These are phyloP conservation scores for Penicillium sp. DNA, from an alignment of 2,329 filamentous ascomycete genomes.

Conservation along the genomic window DNA sequence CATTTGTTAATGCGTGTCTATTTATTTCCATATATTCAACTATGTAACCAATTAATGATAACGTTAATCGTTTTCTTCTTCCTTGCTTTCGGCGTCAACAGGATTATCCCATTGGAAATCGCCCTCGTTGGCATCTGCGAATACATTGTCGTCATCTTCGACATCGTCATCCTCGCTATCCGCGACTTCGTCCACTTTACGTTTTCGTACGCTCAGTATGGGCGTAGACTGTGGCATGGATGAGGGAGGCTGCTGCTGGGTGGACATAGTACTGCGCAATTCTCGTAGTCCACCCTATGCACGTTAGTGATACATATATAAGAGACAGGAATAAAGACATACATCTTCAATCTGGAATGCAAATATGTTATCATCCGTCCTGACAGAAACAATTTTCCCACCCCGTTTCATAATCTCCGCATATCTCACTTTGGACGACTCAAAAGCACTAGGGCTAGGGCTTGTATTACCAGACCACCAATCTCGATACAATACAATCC, in stretches of 20 bases:
- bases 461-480: slow-evolving; percentile 46
- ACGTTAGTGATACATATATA: background rate
- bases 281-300: slow-evolving; percentile 8
- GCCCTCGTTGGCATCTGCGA: background rate
- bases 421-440: slow-evolving; percentile 47
- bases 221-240: slow-evolving; percentile 9
- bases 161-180: slow-evolving; percentile 42
- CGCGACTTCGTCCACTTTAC: slow-evolving; percentile 42
- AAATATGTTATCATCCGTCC: slow-evolving; percentile 29
- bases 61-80: background rate
- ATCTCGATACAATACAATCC: slow-evolving; percentile 76
- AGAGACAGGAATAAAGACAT: slow-evolving; percentile 11
- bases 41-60: background rate
- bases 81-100: background rate
- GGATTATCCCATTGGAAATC: slow-evolving; percentile 1
- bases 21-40: background rate
- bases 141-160: background rate
- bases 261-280: background rate
- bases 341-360: slow-evolving; percentile 40
- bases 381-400: slow-evolving; percentile 42
- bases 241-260: background rate
- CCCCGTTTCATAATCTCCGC: slow-evolving; percentile 63
- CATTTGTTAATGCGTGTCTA: background rate
- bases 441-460: too few relatives aligned
- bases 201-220: slow-evolving; percentile 28